A percentile compares a stretch with the other conserved stretches of the same genome.
Conservation (phyloP, 257 asterid species). For the Solanum corneliomulleri region DNA sequence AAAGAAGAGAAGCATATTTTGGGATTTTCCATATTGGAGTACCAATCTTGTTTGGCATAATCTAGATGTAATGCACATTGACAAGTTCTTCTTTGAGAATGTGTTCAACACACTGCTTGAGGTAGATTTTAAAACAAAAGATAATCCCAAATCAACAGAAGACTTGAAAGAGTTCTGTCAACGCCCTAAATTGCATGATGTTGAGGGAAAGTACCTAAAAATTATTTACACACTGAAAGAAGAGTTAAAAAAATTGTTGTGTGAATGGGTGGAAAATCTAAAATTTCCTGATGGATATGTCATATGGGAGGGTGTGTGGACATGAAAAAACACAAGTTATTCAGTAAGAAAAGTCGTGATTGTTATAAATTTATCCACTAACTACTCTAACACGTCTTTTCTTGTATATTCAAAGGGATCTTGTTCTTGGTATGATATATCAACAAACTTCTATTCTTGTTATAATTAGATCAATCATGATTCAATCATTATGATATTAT, state of each 20-base stretch:
- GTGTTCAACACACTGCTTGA: no score
- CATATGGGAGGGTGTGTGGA: background rate
- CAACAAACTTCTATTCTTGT: background rate
- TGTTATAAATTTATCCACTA: no score
- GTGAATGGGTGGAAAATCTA: background rate
- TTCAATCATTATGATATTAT: background rate
- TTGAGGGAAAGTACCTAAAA: background rate
- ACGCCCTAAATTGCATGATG: background rate
- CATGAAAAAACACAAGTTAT: no score
- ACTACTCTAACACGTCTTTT: background rate
- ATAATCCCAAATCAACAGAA: background rate
- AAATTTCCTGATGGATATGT: no score
- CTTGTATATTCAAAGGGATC: background rate
- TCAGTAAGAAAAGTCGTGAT: background rate
- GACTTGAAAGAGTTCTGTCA: no score
- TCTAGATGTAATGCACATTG: no score
- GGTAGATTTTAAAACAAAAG: no score
- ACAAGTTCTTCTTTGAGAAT: no score
- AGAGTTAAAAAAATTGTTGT: background rate
- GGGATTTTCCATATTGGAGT: no score
- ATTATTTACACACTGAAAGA: background rate
- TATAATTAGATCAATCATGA: background rate
- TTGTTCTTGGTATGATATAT: background rate
- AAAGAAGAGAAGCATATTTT: no score
- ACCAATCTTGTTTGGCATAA: no score